Conservation (phyloP, 345 rosid genomes). For the Hibiscus trionum region DNA sequence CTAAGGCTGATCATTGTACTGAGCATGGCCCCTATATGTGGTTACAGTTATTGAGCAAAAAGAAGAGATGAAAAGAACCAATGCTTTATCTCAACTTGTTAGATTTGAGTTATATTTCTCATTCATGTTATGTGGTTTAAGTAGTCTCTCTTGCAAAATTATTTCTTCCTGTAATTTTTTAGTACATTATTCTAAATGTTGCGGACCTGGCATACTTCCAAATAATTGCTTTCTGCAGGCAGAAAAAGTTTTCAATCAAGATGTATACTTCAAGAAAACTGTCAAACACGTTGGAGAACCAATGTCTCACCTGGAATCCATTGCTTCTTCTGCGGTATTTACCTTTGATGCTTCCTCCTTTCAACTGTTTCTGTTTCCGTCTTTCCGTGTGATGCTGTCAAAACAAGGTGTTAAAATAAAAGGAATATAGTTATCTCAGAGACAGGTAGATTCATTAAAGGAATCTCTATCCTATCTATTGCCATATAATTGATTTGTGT, state of each 20-base stretch:
- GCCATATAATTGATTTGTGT: background rate
- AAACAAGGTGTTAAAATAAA: background rate
- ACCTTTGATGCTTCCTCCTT: slow-evolving; percentile 3
- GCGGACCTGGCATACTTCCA: background rate
- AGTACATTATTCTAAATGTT: background rate
- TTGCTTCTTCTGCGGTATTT: slow-evolving; percentile 93
- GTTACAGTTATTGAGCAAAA: too few species aligned
- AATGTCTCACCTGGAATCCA: slow-evolving; percentile 91
- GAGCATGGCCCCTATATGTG: background rate
- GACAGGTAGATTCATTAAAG: background rate
- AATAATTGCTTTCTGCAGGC: slow-evolving; percentile 45
- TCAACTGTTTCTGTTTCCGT: background rate
- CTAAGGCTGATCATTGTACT: background rate
- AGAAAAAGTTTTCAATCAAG: slow-evolving; percentile 94
- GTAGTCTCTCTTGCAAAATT: background rate
- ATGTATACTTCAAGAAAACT: slow-evolving; percentile 79
- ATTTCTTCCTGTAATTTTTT: too few species aligned
- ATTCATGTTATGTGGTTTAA: background rate
- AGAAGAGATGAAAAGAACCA: too few species aligned
- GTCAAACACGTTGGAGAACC: slow-evolving; percentile 93
- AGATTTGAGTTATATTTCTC: background rate
- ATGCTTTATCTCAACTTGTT: too few species aligned
- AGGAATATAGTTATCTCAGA: background rate
- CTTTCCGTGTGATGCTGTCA: background rate
- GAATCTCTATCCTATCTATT: background rate